phyloP scores from a whole-genome alignment of 2,329 filamentous ascomycete species.

The Microdochium nivale region DNA sequence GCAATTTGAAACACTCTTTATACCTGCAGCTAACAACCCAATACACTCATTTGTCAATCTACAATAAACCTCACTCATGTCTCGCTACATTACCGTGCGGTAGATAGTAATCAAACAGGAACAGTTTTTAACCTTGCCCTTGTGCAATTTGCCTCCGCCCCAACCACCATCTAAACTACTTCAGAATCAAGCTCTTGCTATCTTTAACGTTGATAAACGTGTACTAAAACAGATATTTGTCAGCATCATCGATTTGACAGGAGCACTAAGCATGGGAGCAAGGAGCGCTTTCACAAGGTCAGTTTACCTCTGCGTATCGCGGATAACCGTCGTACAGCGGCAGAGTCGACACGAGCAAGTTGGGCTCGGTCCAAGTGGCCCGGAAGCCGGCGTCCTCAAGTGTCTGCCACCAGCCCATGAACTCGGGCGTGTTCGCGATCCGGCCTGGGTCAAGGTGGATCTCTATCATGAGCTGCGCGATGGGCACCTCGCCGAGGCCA shows the following conservation, averaged over 20 bases:
- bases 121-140: not conserved
- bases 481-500: slow-evolving; percentile 6
- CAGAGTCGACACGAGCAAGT: not conserved
- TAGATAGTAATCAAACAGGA: too few relatives aligned
- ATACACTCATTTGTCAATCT: too few relatives aligned
- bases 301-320: not conserved
- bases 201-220: not conserved
- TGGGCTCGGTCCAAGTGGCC: not conserved
- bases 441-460: slow-evolving; percentile 5
- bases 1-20: too few relatives aligned
- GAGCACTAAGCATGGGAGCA: not conserved
- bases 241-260: not conserved
- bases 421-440: not conserved
- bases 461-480: slow-evolving; percentile 11
- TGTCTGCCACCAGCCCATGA: not conserved
- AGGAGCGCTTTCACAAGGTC: not conserved
- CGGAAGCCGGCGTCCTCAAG: not conserved
- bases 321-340: not conserved
- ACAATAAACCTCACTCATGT: too few relatives aligned
- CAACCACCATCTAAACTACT: not conserved
- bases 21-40: too few relatives aligned
- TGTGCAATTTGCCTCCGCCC: too few relatives aligned
- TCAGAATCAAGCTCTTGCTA: not conserved
- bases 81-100: too few relatives aligned
- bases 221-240: not conserved